Evolutionary conservation across 1,139 yeast species (phyloP).

Genomic region (Meyerozyma guilliermondii): DNA sequence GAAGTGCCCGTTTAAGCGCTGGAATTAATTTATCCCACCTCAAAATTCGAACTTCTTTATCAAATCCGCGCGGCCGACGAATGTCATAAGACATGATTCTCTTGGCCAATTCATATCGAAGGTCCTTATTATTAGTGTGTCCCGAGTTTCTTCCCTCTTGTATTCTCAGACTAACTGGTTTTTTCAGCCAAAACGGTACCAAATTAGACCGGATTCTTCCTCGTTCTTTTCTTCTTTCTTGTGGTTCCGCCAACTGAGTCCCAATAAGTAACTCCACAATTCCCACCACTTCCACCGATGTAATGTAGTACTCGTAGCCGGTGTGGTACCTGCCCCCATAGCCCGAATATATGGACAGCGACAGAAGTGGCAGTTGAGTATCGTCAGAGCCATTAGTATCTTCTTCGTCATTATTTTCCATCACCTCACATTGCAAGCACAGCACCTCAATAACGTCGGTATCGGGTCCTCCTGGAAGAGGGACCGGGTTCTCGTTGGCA

Average conservation of each 20-base stretch:
- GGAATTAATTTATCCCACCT: constrained; percentile 58
- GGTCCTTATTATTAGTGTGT: constrained; percentile 33
- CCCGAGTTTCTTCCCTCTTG: constrained; percentile 16
- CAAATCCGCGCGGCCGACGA: constrained; percentile 64
- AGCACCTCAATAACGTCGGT: constrained; percentile 55
- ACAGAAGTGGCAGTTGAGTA: constrained; percentile 7
- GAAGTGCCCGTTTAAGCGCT: constrained; percentile 58
- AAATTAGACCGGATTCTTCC: constrained; percentile 61
- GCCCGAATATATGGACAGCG: constrained; percentile 12
- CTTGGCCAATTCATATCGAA: constrained; percentile 52
- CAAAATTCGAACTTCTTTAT: constrained; percentile 59
- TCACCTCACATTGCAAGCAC: constrained; percentile 45
- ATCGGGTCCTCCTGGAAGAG: constrained; percentile 30
- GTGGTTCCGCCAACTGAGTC: constrained; percentile 40
- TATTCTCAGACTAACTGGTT: constrained; percentile 51
- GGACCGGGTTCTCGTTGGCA: constrained; percentile 43
- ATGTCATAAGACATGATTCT: constrained; percentile 62
- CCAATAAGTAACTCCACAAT: constrained; percentile 58
- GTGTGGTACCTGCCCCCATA: constrained; percentile 5
- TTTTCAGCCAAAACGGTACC: constrained; percentile 66
- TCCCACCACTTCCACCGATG: constrained; percentile 62
- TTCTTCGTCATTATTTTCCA: constrained; percentile 31
- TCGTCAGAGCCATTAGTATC: constrained; percentile 12
- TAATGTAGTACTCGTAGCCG: constrained; percentile 46
- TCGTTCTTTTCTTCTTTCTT: constrained; percentile 51